A percentile compares a stretch with the other conserved stretches of the same genome.
phyloP scores from a whole-genome alignment of 179 eudicot genomes.

The Carnegiea gigantea region DNA sequence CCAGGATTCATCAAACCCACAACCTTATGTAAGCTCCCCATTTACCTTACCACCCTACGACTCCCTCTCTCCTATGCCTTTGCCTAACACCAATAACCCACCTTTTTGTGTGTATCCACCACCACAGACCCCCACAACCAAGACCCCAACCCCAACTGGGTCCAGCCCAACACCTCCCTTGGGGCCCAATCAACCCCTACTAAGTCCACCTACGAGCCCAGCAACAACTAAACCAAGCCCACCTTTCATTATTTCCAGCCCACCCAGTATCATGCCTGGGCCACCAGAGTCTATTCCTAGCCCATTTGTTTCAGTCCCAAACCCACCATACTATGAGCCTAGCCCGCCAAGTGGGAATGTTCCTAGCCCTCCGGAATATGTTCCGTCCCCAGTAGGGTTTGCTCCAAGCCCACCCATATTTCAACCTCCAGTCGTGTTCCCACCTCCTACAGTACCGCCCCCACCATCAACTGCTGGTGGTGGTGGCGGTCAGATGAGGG shows the following conservation, averaged over 20 bases:
- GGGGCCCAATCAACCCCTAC: not conserved
- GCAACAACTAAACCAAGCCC: slow-evolving; percentile 13
- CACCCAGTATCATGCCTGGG: too few relatives aligned
- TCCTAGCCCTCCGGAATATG: slow-evolving; percentile 36
- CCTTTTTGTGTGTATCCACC: slow-evolving; percentile 69
- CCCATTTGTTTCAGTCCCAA: slow-evolving; percentile 3
- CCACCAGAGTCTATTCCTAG: slow-evolving; percentile 6
- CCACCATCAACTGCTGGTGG: not conserved
- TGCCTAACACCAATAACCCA: slow-evolving; percentile 33
- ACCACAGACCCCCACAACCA: slow-evolving; percentile 39
- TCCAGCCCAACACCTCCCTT: slow-evolving; percentile 29
- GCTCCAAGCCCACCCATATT: slow-evolving; percentile 67
- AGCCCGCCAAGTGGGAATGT: slow-evolving; percentile 32
- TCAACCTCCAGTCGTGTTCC: slow-evolving; percentile 76
- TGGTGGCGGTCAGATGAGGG: slow-evolving; percentile 22
- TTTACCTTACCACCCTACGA: slow-evolving; percentile 66
- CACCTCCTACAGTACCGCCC: slow-evolving; percentile 44
- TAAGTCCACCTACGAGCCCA: too few relatives aligned
- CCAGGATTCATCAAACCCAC: slow-evolving; percentile 42
- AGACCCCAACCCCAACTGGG: slow-evolving; percentile 23
- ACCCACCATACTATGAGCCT: slow-evolving; percentile 30
- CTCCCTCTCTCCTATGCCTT: slow-evolving; percentile 56
- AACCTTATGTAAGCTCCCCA: slow-evolving; percentile 62
- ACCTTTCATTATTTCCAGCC: not conserved
- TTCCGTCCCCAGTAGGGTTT: slow-evolving; percentile 40